These are phyloP conservation scores for Colletotrichum liaoningense DNA, from an alignment of 2,329 filamentous ascomycete species.

Conservation along the genomic window DNA sequence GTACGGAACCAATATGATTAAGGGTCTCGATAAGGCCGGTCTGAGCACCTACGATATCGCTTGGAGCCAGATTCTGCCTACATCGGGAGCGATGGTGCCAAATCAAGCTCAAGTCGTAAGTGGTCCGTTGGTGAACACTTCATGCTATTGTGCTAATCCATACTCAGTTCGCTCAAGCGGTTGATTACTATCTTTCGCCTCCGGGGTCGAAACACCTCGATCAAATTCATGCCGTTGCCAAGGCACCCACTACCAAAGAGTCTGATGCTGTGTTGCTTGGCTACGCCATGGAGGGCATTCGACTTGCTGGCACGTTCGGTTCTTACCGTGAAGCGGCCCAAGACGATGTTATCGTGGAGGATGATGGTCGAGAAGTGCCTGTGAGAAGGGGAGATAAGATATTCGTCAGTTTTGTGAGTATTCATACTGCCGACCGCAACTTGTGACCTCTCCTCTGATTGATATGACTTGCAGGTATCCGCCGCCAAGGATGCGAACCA, in stretches of 20 bases:
- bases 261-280: constrained; percentile 73
- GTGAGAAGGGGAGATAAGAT: constrained; percentile 70
- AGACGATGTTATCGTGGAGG: constrained; percentile 58
- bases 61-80: constrained; percentile 77
- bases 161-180: constrained; percentile 74
- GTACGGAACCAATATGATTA: constrained; percentile 75
- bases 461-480: constrained; percentile 43
- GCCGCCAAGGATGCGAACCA: constrained; percentile 66
- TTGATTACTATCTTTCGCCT: constrained; percentile 77
- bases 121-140: constrained; percentile 22
- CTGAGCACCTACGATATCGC: constrained; percentile 74
- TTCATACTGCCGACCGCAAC: background rate
- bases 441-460: background rate
- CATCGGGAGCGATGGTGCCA: constrained; percentile 74
- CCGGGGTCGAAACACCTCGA: constrained; percentile 66
- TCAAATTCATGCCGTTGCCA: constrained; percentile 70
- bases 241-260: constrained; percentile 63
- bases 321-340: constrained; percentile 67
- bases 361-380: constrained; percentile 62
- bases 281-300: constrained; percentile 78
- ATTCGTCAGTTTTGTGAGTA: constrained; percentile 71
- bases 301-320: constrained; percentile 72
- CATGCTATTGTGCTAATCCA: constrained; percentile 34
- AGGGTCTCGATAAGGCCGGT: constrained; percentile 72
- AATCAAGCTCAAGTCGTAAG: constrained; percentile 76